Base-by-base conservation (phyloP, 345 rosid species). In the Eucalyptus sp. region DNA sequence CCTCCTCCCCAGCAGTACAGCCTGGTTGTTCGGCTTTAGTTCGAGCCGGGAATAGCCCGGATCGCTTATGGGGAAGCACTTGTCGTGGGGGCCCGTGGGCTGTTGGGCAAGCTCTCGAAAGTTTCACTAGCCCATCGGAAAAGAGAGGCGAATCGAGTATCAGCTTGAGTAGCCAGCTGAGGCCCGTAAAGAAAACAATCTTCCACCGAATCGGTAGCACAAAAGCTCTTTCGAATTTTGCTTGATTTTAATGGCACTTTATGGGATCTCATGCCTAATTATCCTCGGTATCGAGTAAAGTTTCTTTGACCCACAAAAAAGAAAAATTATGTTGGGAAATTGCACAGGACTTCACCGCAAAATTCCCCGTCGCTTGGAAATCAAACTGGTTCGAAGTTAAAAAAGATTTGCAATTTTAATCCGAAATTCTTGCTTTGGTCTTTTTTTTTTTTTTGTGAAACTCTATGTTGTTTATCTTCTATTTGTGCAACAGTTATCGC, bases 401-500 rank as follows among this genome's bases (percentile, higher is more conserved):
- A 37, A 37, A 76, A 37, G 46, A 24, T 1, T 8, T 0, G 83
- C 83, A 20, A 76, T 37, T 56, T 24, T 10, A 20, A 18, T 37
- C 4, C 6, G 14, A 37, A 41, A 37, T 17, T 33, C 7, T 56
- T 17, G 18, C 43, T 68, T 68, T 15, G 79, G 43, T 16, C 37
- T 31, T 24, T 9, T 56, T 10, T 3, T 22, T 27, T 12, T 62
- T 62, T 27, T 29, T 62, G 31, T 4, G 76, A 64, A 64, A n/a
- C 22, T 18, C 1, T 20, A 0, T 11, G 48, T 17, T 16, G 43
- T 71, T n/a, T 64, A 15, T 64, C 10, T n/a, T 18, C 81, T 10
- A 33, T 18, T 2, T 3, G 76, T 15, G 33, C 16, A 14, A 0
- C 3, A 15, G 0, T 71, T 9, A 18, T 17, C 2, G 25, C 2